Conservation (phyloP, 805 yeast genomes). For the Nakazawaea pomicola region DNA sequence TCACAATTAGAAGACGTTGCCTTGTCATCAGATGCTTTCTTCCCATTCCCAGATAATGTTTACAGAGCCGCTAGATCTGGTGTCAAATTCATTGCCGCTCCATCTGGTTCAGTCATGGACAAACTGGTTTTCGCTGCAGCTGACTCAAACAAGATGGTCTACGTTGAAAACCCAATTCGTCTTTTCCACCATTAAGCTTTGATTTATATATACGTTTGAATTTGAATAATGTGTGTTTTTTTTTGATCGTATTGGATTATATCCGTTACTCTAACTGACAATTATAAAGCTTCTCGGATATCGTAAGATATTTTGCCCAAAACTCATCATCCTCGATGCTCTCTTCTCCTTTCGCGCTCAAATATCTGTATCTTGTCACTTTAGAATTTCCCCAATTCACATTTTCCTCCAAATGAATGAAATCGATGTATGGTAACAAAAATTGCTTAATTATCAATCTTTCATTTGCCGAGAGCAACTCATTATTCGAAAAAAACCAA, state of each 20-base stretch:
- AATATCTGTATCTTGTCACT: constrained; percentile 20
- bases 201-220: background rate
- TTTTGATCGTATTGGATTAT: too few relatives aligned
- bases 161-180: constrained; percentile 95
- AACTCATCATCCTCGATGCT: constrained; percentile 23
- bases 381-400: constrained; percentile 29
- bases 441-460: constrained; percentile 13
- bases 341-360: constrained; percentile 25
- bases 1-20: constrained; percentile 79
- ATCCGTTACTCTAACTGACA: too few relatives aligned
- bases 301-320: constrained; percentile 21
- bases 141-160: constrained; percentile 82
- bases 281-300: constrained; percentile 5
- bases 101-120: constrained; percentile 97
- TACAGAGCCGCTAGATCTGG: constrained; percentile 97
- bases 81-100: constrained; percentile 93
- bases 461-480: constrained; percentile 20
- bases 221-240: too few relatives aligned
- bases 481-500: constrained; percentile 28
- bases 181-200: constrained; percentile 84
- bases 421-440: constrained; percentile 25
- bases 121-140: constrained; percentile 95
- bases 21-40: constrained; percentile 95
- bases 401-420: constrained; percentile 18
- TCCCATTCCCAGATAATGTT: constrained; percentile 99